Percentiles rank a stretch among this genome's conserved stretches.
These are phyloP conservation scores for Penicillium samsonianum DNA, from an alignment of 495 filamentous ascomycete species.

Conservation along the genomic window DNA sequence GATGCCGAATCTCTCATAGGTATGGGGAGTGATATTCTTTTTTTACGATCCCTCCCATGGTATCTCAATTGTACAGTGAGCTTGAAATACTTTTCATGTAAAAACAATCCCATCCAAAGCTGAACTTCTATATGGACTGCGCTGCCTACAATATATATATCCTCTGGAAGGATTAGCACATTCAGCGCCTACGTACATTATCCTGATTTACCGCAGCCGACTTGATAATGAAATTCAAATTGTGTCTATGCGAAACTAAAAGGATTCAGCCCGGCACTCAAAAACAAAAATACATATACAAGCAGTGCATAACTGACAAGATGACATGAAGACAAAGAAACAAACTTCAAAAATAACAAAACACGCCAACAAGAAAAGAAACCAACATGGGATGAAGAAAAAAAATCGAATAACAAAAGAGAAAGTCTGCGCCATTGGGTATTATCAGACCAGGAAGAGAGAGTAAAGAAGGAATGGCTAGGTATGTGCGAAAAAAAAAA, in stretches of 20 bases:
- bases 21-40: background rate
- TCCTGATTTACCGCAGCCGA: too few relatives aligned
- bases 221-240: background rate
- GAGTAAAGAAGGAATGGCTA: constrained; percentile 23
- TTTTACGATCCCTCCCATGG: background rate
- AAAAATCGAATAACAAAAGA: constrained; percentile 13
- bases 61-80: background rate
- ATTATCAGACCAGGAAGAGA: constrained; percentile 25
- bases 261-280: background rate
- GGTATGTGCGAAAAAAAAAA: constrained; percentile 23
- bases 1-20: background rate
- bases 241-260: constrained; percentile 1
- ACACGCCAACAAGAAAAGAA: constrained; percentile 8
- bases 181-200: background rate
- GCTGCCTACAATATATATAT: background rate
- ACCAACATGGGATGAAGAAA: background rate
- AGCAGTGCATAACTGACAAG: background rate
- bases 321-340: constrained; percentile 5
- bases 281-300: constrained; percentile 3
- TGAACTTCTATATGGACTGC: background rate
- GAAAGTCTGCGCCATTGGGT: constrained; percentile 28
- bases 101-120: background rate
- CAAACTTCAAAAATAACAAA: constrained; percentile 4
- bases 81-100: background rate
- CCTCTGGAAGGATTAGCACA: background rate